These are phyloP conservation scores for Exophiala sp. DNA, from an alignment of 2,329 filamentous ascomycete genomes.

Conservation along the genomic window DNA sequence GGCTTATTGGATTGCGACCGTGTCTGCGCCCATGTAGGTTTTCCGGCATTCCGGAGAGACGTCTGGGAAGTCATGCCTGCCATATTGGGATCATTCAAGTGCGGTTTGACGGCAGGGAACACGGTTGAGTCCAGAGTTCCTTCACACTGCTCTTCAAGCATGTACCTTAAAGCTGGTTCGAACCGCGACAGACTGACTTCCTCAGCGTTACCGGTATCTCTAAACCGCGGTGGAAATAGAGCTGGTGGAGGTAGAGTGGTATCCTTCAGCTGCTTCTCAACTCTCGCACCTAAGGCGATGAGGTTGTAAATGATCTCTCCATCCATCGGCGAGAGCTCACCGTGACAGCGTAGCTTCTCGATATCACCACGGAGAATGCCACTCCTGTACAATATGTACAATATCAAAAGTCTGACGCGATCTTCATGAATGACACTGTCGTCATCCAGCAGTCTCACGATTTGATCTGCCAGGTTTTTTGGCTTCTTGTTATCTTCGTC, in stretches of 20 bases:
- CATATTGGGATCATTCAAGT: constrained; percentile 47
- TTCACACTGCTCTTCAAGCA: constrained; percentile 71
- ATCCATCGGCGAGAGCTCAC: constrained; percentile 71
- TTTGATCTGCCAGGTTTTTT: constrained; percentile 80
- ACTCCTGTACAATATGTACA: constrained; percentile 82
- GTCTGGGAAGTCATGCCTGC: constrained; percentile 58
- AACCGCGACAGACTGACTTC: constrained; percentile 86
- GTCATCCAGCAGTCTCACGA: constrained; percentile 86
- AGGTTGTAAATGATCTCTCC: constrained; percentile 70
- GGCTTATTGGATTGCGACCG: constrained; percentile 73
- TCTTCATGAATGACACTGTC: constrained; percentile 68
- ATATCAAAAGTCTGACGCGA: constrained; percentile 75
- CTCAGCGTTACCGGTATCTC: constrained; percentile 44
- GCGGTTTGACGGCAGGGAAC: constrained; percentile 73
- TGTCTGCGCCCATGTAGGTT: constrained; percentile 91
- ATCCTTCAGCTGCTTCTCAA: constrained; percentile 73
- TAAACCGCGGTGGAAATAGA: constrained; percentile 59
- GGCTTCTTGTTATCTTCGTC: constrained; percentile 91
- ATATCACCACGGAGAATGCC: constrained; percentile 82
- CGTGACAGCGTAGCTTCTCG: constrained; percentile 77
- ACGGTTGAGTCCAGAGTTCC: constrained; percentile 63
- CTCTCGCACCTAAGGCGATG: constrained; percentile 73
- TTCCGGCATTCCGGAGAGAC: constrained; percentile 76
- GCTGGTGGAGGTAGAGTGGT: constrained; percentile 61
- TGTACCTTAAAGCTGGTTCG: constrained; percentile 73